phyloP scores from a whole-genome alignment of 306 rosid species.

The Sindora glabra region DNA sequence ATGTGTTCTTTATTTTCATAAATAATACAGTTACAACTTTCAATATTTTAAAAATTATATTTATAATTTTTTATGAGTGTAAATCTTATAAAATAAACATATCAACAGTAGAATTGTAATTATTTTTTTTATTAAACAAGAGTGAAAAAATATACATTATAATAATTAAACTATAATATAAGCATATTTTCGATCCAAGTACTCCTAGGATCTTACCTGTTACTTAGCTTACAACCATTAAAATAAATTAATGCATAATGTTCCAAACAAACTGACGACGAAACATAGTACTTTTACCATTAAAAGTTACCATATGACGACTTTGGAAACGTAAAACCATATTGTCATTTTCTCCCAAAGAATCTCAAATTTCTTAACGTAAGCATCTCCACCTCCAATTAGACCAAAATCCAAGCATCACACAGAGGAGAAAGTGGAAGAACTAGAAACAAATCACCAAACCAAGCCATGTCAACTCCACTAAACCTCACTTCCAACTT shows the following conservation, averaged over 20 bases:
- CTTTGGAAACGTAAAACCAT: neutral
- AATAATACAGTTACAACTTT: no score
- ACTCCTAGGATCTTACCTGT: no score
- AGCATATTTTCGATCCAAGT: no score
- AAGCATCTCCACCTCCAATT: slow-evolving; percentile 10
- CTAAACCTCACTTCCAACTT: slow-evolving; percentile 25
- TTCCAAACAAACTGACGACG: neutral
- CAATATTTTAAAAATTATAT: no score
- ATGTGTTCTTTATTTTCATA: no score
- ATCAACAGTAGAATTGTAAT: no score
- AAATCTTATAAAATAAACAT: no score
- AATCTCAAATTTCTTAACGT: neutral
- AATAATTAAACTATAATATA: no score
- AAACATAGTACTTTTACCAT: neutral
- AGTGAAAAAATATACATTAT: no score
- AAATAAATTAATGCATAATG: neutral
- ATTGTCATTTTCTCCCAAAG: slow-evolving; percentile 15
- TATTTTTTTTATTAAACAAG: no score
- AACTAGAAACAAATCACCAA: neutral
- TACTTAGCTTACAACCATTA: no score
- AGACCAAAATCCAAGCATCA: neutral
- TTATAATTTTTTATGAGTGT: no score
- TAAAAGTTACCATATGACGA: neutral
- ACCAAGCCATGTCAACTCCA: slow-evolving; percentile 27
- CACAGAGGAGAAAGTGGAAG: neutral